Evolutionary conservation across 2,329 filamentous ascomycete genomes (phyloP), one percentile per base, ranked within the genome.

Genomic region (Paracorniculantispora psalliotae): DNA sequence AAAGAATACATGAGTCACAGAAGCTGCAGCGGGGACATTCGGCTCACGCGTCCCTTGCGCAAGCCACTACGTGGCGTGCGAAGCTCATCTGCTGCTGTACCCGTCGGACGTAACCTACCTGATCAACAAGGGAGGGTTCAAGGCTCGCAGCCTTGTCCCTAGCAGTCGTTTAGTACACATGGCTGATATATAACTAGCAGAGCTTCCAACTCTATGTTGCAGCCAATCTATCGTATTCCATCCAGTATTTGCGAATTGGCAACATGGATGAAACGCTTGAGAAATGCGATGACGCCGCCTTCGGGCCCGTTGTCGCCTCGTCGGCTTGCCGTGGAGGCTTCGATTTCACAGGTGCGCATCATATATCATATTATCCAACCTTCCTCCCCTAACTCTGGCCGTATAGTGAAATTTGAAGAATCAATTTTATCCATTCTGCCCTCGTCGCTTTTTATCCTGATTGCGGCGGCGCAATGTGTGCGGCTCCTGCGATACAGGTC

Each of bases 341-440:
- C 47, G 59, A 60, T 26, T 60, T 60, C 30, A 60, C 59, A 19
- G 52, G 52, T 60, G 21, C 17, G 26, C 28, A n/a, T 28, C 13
- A 2, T 13, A 49, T 28, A 49, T 19, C 17, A 30, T 37, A 8
- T 12, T 19, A 12, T n/a, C 6, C 15, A 10, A n/a, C 46, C 21
- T 33, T 37, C 19, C 33, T 21, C 8, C 17, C 4, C 17, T 51
- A 35, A 51, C 33, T n/a, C 15, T 51, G 10, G 21, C 17, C 4
- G 17, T 28, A 7, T 17, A 26, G 30, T 58, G 2, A 28, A 19
- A 23, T 41, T 33, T 21, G 35, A 28, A 17, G 30, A 41, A 23
- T 43, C 21, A 1, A 52, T 61, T n/a, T 44, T 61, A 6, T 59
- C 59, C 13, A 58, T 61, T 23, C 30, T 54, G 23, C 61, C 61